Base-by-base conservation (phyloP, 1,139 yeast genomes). In the Entelexis sorbosivorans region DNA sequence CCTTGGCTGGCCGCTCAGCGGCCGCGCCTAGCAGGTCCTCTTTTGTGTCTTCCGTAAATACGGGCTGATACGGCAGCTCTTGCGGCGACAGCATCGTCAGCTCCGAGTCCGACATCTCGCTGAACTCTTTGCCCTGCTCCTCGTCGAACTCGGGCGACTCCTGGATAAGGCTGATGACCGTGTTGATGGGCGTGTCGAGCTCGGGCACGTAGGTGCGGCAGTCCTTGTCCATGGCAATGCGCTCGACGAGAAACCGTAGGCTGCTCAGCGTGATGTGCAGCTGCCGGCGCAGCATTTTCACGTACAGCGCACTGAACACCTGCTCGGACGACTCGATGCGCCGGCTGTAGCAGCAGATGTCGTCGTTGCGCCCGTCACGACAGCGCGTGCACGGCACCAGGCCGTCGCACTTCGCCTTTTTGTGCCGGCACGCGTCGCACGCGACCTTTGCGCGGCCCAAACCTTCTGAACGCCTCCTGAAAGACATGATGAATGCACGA, bases 371-470 rank as follows among this genome's bases (percentile, higher is more conserved):
- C 2, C 39, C 39, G 32, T 44, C 47, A 5, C 47, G 39, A n/a
- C 47, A 44, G 8, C 47, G 33, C 17, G 39, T 33, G 33, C 47
- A 44, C 8, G 47, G 47, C 3, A 24, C 32, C 13, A 44, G 32
- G 6, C 47, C 47, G 14, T 44, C 47, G 28, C 47, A 44, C 14
- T 44, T 44, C 24, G 39, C 47, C 33, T 44, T 44, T 32, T 44
- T 44, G 39, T 44, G 47, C 10, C 47, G 24, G 17, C 47, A 44
- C 10, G 47, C 47, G n/a, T 44, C 47, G 26, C 47, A 44, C 10
- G 47, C 47, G 9, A 44, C 47, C 17, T 34, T 44, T 10, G 47
- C 47, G 26, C 47, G 47, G 3, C 38, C 45, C 26, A 42, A 13
- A 4, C 45, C 45, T 32, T 42, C 45, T 11, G 45, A 42, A 9